Evolutionary conservation across 345 rosid species (phyloP).

Genomic region (Euclidium syriacum): DNA sequence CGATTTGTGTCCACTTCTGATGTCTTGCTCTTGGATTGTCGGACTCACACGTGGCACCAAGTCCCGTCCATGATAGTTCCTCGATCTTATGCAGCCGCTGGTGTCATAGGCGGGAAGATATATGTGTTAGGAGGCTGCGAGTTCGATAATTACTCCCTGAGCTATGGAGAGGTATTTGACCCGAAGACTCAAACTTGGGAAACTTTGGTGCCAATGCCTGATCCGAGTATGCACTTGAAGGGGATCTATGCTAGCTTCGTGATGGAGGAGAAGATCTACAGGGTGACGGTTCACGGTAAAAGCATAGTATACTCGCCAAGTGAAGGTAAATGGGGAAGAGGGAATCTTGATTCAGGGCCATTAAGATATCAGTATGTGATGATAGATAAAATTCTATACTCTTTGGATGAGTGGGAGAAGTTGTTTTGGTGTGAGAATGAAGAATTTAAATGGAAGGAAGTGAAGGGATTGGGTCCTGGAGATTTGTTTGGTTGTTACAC

Average conservation of each 20-base stretch:
- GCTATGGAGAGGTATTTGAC: conserved; percentile 65
- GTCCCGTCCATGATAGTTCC: conserved; percentile 44
- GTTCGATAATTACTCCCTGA: conserved; percentile 38
- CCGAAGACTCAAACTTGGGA: conserved; percentile 19
- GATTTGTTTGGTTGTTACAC: too few species aligned
- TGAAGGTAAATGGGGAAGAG: too few species aligned
- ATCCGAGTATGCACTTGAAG: too few species aligned
- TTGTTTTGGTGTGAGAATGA: too few species aligned
- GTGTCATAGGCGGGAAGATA: conserved; percentile 39
- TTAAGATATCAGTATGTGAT: conserved; percentile 43
- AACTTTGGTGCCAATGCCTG: too few species aligned
- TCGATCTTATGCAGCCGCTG: conserved; percentile 52
- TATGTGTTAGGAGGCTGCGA: conserved; percentile 65
- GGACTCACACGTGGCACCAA: conserved; percentile 37
- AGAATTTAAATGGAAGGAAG: conserved; percentile 44
- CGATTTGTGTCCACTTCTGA: conserved; percentile 45
- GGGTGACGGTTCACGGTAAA: not conserved
- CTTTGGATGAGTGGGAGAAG: conserved; percentile 60
- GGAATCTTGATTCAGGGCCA: conserved; percentile 52
- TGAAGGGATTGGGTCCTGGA: conserved; percentile 57
- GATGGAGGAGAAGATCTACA: not conserved
- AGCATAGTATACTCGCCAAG: too few species aligned
- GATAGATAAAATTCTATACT: conserved; percentile 49
- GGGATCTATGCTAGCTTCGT: too few species aligned
- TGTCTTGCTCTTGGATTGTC: conserved; percentile 61